Evolutionary conservation across 2,329 filamentous ascomycete species (phyloP).

Genomic region (Myriosclerotinia scirpicola): DNA sequence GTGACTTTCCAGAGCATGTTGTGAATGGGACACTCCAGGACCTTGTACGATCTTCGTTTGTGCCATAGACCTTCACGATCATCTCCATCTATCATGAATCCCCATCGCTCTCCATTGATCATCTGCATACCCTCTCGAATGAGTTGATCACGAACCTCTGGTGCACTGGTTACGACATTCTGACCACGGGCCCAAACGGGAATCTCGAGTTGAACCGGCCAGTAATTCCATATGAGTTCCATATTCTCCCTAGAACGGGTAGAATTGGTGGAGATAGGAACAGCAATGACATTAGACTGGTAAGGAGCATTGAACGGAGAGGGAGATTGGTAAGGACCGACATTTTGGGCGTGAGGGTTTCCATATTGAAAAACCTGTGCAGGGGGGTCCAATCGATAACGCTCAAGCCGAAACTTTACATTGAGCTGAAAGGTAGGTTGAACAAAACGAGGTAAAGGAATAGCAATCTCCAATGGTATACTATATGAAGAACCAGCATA

Average conservation of each 20-base stretch:
- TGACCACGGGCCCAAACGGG: conserved; percentile 14
- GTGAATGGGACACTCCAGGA: conserved; percentile 12
- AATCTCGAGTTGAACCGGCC: conserved; percentile 15
- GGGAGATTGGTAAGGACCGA: background rate
- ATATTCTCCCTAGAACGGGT: background rate
- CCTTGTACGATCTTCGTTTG: conserved; percentile 13
- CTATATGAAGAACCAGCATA: background rate
- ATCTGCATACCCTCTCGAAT: conserved; percentile 14
- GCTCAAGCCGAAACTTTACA: conserved; percentile 18
- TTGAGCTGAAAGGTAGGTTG: background rate
- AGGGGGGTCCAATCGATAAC: background rate
- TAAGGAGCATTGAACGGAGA: background rate
- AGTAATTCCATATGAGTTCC: background rate
- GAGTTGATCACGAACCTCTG: background rate
- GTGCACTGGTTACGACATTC: background rate
- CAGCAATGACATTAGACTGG: background rate
- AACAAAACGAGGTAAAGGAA: conserved; percentile 1
- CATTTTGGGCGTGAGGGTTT: background rate
- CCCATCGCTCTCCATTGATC: conserved; percentile 18
- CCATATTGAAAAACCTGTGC: background rate
- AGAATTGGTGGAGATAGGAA: background rate
- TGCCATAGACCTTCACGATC: conserved; percentile 16
- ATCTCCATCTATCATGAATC: background rate
- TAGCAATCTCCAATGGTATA: background rate
- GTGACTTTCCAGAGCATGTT: conserved; percentile 18